phyloP scores from a whole-genome alignment of 1,284 basidiomycete species.

The Ganoderma boninense region DNA sequence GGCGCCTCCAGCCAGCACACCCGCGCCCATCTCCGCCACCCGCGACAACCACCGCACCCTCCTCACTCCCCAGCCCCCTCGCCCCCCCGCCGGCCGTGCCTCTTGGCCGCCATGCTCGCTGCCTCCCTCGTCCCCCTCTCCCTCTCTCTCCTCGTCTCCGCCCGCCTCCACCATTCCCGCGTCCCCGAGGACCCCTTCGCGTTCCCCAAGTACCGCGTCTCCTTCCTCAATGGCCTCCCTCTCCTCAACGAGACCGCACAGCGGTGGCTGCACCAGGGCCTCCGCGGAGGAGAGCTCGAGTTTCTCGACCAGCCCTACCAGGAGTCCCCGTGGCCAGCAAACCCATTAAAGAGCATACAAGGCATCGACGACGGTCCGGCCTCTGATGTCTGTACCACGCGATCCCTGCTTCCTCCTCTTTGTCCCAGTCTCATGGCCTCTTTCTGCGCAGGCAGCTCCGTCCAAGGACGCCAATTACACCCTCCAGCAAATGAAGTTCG shows the following conservation, averaged over 20 bases:
- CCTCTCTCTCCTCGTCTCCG: conserved; percentile 38
- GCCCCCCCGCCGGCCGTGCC: conserved; percentile 1
- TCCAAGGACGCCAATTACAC: conserved; percentile 43
- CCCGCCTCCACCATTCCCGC: conserved; percentile 69
- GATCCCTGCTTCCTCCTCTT: neutral
- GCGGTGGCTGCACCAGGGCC: conserved; percentile 72
- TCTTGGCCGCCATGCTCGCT: conserved; percentile 23
- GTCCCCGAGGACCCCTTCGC: conserved; percentile 81
- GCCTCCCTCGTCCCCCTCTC: conserved; percentile 34
- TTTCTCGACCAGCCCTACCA: conserved; percentile 76
- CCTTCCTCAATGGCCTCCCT: conserved; percentile 85
- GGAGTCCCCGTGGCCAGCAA: conserved; percentile 44
- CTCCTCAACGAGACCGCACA: conserved; percentile 78
- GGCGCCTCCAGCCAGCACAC: neutral
- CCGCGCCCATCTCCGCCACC: conserved; percentile 1
- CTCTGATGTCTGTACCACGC: conserved; percentile 40
- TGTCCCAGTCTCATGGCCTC: conserved; percentile 21
- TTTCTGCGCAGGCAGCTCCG: conserved; percentile 37
- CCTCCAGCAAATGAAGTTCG: conserved; percentile 77
- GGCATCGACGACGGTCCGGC: conserved; percentile 47
- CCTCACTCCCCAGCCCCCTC: neutral
- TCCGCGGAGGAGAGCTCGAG: conserved; percentile 76
- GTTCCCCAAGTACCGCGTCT: conserved; percentile 85
- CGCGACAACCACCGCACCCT: conserved; percentile 4
- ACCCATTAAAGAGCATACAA: conserved; percentile 64